Evolutionary conservation across 345 rosid species (phyloP), one percentile per base, ranked within the genome.

Genomic region (Leavenworthia alabamica): DNA sequence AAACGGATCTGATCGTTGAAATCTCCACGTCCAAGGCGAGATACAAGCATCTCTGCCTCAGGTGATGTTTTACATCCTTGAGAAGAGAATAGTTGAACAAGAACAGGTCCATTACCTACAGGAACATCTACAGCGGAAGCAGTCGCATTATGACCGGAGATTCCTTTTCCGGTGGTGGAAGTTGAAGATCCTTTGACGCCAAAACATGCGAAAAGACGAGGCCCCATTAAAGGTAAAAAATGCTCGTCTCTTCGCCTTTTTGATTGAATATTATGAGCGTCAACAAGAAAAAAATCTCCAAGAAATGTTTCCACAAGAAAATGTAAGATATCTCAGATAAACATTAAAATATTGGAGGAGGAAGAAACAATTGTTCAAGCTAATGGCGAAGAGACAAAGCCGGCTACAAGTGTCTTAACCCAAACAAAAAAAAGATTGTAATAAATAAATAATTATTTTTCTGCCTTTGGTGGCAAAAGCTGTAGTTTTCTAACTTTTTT

Each of bases 51-150:
- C 83, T 91, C 98, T 20, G 86, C 96, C 61, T 74, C 89, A 15
- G 85, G 89, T 2, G 98, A 91, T 13, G 89, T 82, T 8, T 62
- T 60, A 62, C 98, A 91, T 6, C 96, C 98, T 76, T 91, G 98
- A 0, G 98, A 91, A 1, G 98, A 81, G 77, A 91, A 91, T 33
- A 88, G 78, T 83, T 91, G 92, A 57, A 91, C 85, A 70, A 91
- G 54, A 26, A 91, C 78, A 16, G 81, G 80, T 51, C 75, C 95
- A n/a, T 20, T 79, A 53, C 43, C 82, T 37, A 14, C 66, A 27
- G 62, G 72, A 77, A 75, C 9, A 20, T 26, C 80, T 11, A 56
- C 75, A 0, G 80, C 37, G 23, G 46, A 74, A 82, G 15, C 71
- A 61, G 20, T 44, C 4, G 68, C 63, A 29, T 36, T 56, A 71